Evolutionary conservation across 352 stramenopile species (phyloP), one percentile per base, ranked within the genome.

Genomic region (Phytopythium vexans): DNA sequence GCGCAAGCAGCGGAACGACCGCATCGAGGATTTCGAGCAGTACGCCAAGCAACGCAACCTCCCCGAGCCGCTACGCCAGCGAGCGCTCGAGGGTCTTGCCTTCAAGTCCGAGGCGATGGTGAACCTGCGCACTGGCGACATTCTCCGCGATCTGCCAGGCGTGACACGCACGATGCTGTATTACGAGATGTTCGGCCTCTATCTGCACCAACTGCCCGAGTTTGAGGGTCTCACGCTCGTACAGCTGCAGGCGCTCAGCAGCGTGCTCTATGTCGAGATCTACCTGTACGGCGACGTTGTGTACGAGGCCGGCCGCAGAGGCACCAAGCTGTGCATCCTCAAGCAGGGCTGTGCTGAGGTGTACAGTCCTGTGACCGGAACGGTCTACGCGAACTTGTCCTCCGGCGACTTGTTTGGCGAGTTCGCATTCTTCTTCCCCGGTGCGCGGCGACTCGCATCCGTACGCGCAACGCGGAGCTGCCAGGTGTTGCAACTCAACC

Each of bases 281-380:
- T 89, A 89, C 16, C 32, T 91, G 12, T 72, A 68, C 9, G 76
- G 67, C 2, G 80, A 91, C 32, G 44, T 81, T 10, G 84, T 91
- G 21, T 88, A 68, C 44, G 72, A 88, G 27, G 54, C 60, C 2
- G 78, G 72, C 5, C 59, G 74, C 1, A 32, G 72, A 0, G 73
- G 69, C 3, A 76, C 73, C 32, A 63, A 54, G 6, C 41, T 91
- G 16, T 81, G 68, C 47, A 49, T 89, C 7, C 60, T 89, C 27
- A 85, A 88, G 21, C 38, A 65, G 4, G 80, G 77, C 0, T 50
- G 59, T 36, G 80, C 64, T 1, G 80, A 91, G 47, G 45, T 80
- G 2, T 82, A 72, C 33, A 58, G 65, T 0, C 64, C 75, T 0
- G 42, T 56, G 8, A 72, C 73, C 4, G 57, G 63, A 8, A 58